A percentile compares a stretch with the other conserved stretches of the same genome.
Evolutionary conservation across 495 filamentous ascomycete genomes (phyloP).

Genomic region (Acidiella bohemica): DNA sequence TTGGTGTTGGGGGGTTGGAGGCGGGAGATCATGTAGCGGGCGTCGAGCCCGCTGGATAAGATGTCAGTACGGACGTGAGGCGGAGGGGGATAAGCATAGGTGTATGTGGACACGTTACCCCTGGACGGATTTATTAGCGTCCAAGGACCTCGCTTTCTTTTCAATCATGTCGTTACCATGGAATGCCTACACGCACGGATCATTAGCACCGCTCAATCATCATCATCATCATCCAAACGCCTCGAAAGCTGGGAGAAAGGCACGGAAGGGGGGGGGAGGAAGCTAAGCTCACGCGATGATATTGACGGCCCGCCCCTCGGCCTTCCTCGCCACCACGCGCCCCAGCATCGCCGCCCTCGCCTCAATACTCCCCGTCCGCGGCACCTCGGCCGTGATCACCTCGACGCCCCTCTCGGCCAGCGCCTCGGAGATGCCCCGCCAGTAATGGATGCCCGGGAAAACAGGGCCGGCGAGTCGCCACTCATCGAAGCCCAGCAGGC

Average conservation of each 20-base stretch:
- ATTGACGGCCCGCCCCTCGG: conserved; percentile 63
- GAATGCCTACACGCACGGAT: conserved; percentile 61
- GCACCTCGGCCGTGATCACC: conserved; percentile 71
- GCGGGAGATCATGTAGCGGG: conserved; percentile 80
- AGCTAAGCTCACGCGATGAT: conserved; percentile 76
- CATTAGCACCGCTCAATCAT: too few relatives aligned
- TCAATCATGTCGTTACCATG: too few relatives aligned
- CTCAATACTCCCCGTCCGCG: conserved; percentile 67
- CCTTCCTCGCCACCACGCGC: conserved; percentile 49
- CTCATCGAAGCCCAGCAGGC: conserved; percentile 82
- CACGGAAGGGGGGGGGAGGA: too few relatives aligned
- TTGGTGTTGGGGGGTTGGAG: conserved; percentile 58
- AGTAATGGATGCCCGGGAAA: conserved; percentile 74
- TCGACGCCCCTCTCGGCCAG: conserved; percentile 56
- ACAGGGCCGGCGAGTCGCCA: conserved; percentile 54
- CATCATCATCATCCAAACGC: conserved; percentile 6
- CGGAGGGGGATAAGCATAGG: conserved; percentile 20
- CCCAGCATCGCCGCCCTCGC: conserved; percentile 54
- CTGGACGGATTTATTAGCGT: conserved; percentile 20
- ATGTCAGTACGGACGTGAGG: too few relatives aligned
- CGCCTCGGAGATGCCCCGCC: conserved; percentile 78
- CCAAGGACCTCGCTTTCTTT: conserved; percentile 3
- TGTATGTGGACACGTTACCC: conserved; percentile 31
- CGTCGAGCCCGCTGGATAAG: conserved; percentile 64
- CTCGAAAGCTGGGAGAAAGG: conserved; percentile 23